Evolutionary conservation across 768 basidiomycete genomes (phyloP), one percentile per base, ranked within the genome.

Genomic region (Royoungia palumana): DNA sequence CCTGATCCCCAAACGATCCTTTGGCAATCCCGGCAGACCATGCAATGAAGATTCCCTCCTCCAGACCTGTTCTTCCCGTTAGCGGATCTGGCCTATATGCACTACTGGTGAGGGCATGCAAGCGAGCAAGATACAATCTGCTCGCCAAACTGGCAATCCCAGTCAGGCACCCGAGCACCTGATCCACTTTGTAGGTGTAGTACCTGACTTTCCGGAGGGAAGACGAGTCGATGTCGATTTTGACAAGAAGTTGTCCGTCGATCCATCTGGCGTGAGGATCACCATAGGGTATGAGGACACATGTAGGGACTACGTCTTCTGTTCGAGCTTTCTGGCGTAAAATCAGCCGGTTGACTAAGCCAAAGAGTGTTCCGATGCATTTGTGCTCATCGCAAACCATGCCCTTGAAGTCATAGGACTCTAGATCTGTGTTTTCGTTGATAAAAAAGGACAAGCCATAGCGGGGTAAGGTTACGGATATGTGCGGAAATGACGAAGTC

Each of bases 61-160:
- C 67, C 5, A 68, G 67, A 7, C 77, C 77, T 0, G 72, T 73
- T 10, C 68, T 68, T 60, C 51, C 51, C 0, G 71, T 74, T 34
- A 79, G 59, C 0, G 75, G 74, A 54, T 79, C 77, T 1, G 68
- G 63, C 3, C 72, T 57, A 22, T 61, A 63, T 35, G 66, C 65
- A 25, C 70, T 70, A 0, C 70, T 70, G 0, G 70, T 76, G 16
- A 72, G 41, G 6, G 70, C 70, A 46, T 79, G 78, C 7, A 79
- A 60, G 38, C 72, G 70, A 3, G 67, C 62, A 40, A 60, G 66
- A 51, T 64, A 74, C 14, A 75, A 57, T 35, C 51, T 51, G 51
- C 64, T 60, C 1, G 25, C 44, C 28, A 67, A 40, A 12, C 48
- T 61, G 5, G 35, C 47, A 35, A 60, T 55, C 5, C 64, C 61